Base-by-base conservation (phyloP, 371 early-diverging fungal genomes). In the Parasitella parasitica region DNA sequence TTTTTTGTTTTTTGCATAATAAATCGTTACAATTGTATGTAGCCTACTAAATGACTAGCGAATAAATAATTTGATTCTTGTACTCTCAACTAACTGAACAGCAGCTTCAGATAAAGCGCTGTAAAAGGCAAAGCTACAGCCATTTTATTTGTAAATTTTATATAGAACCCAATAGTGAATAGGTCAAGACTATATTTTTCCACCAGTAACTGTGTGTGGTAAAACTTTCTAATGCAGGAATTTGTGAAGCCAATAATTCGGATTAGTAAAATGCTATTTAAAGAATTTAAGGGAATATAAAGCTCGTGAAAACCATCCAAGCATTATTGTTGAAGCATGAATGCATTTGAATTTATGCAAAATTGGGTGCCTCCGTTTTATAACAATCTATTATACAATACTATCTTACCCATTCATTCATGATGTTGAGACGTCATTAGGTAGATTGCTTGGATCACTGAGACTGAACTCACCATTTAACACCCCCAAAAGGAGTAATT, bases 101-200 rank as follows among this genome's bases (percentile, higher is more conserved):
- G 93, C 83, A 64, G 93, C 60, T 41, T 69, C 85, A 63, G 61
- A 85, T 67, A 55, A 86, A 83, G 69, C 85, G 81, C 89, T 81
- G 86, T 86, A 81, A 83, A 94, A 89, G 65, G 92, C 83, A 71
- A 82, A 81, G 55, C 77, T 86, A 61, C 87, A 88, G 12, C 87
- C 38, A 28, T 86, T 84, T 52, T n/a, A n/a, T 86, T 85, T 20
- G 86, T 80, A 38, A 75, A 27, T 55, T 55, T 54, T 46, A 24
- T 51, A 46, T 46, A 13, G 24, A 46, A 22, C 46, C 20, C 46
- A 46, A 24, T 13, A 46, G 24, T 46, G 11, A 46, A 24, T 20
- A 46, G 24, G 13, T 46, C 24, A 46, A 46, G 24, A 46, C 12
- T 46, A 46, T 24, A 46, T 6, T 46, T 46, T 24, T 24, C 13